These are phyloP conservation scores for Aspergillus vadensis DNA, from an alignment of 2,329 filamentous ascomycete species.

Conservation along the genomic window DNA sequence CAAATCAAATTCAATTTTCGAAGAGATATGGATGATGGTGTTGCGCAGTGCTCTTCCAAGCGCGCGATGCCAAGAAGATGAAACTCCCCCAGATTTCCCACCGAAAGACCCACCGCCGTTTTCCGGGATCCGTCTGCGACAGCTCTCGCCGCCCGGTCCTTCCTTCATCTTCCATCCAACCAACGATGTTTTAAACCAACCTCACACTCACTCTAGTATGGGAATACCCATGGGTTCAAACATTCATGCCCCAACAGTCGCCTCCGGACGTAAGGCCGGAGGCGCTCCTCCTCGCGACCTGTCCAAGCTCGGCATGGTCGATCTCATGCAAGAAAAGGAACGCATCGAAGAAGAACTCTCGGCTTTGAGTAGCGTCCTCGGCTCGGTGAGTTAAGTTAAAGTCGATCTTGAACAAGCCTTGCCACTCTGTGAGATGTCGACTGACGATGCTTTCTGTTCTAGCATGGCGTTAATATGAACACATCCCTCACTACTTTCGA, in stretches of 20 bases:
- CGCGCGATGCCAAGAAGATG: slow-evolving; percentile 1
- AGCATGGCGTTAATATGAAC: slow-evolving; percentile 94
- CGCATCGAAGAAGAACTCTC: slow-evolving; percentile 82
- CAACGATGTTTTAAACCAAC: slow-evolving; percentile 12
- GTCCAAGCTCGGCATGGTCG: slow-evolving; percentile 68
- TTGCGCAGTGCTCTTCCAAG: neutral
- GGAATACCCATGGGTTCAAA: slow-evolving; percentile 64
- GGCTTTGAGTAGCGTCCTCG: slow-evolving; percentile 80
- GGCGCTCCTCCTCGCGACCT: slow-evolving; percentile 59
- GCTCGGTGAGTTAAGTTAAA: slow-evolving; percentile 64
- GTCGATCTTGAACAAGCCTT: slow-evolving; percentile 2
- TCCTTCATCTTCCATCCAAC: slow-evolving; percentile 1
- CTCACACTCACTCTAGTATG: slow-evolving; percentile 41
- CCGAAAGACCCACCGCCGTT: slow-evolving; percentile 1
- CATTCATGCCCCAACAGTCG: slow-evolving; percentile 69
- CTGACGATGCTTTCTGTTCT: slow-evolving; percentile 24
- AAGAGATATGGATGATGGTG: neutral
- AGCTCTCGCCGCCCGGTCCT: neutral
- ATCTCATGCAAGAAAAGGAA: slow-evolving; percentile 84
- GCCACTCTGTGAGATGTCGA: neutral
- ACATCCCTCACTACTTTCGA: slow-evolving; percentile 84
- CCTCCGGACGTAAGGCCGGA: slow-evolving; percentile 74
- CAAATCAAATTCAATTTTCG: neutral
- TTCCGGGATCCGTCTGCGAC: neutral
- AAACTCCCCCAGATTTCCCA: slow-evolving; percentile 6